phyloP scores from a whole-genome alignment of 2,329 filamentous ascomycete species.

The Alternaria sp. region DNA sequence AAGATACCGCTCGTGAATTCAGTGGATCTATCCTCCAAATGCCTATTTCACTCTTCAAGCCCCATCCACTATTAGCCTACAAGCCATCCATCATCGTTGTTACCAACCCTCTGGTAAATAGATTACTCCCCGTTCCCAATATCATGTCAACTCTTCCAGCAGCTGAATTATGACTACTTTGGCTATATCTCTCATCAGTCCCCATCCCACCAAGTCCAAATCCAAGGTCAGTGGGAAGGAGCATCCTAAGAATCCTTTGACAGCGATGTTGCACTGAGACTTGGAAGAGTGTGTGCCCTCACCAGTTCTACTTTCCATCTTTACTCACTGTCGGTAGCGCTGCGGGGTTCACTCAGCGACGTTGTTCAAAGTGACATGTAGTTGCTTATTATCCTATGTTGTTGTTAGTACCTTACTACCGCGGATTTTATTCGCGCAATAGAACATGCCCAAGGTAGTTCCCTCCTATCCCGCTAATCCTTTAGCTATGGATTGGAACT shows the following conservation, averaged over 20 bases:
- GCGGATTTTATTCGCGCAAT: neutral
- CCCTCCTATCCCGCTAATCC: slow-evolving; percentile 23
- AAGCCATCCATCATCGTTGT: neutral
- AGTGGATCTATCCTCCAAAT: neutral
- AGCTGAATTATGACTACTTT: neutral
- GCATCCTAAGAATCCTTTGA: neutral
- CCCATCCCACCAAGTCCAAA: no score
- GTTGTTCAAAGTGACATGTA: slow-evolving; percentile 4
- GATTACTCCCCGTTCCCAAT: neutral
- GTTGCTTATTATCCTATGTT: slow-evolving; percentile 8
- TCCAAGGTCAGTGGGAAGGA: neutral
- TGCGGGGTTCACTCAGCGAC: neutral
- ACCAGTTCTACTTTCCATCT: neutral
- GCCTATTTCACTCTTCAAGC: neutral
- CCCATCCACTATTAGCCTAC: neutral
- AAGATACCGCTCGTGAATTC: neutral
- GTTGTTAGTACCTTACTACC: neutral
- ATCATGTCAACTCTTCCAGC: neutral
- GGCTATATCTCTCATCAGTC: neutral
- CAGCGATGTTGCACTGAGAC: neutral
- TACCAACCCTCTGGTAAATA: neutral
- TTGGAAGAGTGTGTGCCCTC: neutral
- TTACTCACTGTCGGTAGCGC: neutral
- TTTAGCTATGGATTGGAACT: slow-evolving; percentile 47
- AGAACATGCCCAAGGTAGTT: slow-evolving; percentile 33